A percentile compares a stretch with the other conserved stretches of the same genome.
phyloP scores from a whole-genome alignment of 805 yeast species.

The Metschnikowia bowlesiae region DNA sequence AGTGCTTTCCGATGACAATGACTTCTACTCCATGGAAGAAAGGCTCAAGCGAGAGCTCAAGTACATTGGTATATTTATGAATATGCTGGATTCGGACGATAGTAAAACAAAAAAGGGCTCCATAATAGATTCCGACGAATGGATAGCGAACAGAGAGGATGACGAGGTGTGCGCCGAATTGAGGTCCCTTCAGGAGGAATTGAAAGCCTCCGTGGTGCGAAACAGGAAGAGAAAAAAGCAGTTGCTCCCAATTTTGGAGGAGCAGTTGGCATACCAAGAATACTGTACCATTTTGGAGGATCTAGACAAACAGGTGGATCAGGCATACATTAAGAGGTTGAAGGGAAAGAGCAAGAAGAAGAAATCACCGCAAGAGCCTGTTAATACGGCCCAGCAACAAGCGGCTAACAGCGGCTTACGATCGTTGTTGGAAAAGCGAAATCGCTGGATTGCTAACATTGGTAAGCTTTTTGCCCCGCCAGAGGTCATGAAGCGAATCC shows the following conservation, averaged over 20 bases:
- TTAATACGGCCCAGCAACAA: slow-evolving; percentile 49
- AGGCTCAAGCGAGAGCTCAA: slow-evolving; percentile 81
- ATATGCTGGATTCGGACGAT: slow-evolving; percentile 35
- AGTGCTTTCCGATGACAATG: slow-evolving; percentile 49
- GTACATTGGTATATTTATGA: slow-evolving; percentile 85
- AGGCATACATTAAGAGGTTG: slow-evolving; percentile 78
- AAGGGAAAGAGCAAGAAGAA: slow-evolving; percentile 67
- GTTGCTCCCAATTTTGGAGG: slow-evolving; percentile 71
- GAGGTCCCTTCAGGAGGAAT: slow-evolving; percentile 63
- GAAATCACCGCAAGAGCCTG: slow-evolving; percentile 32
- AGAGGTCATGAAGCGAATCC: slow-evolving; percentile 72
- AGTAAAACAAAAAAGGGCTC: slow-evolving; percentile 19
- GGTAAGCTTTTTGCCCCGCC: slow-evolving; percentile 75
- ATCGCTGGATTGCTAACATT: slow-evolving; percentile 82
- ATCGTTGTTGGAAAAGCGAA: slow-evolving; percentile 78
- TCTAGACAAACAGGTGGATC: slow-evolving; percentile 94
- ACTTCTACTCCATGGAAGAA: slow-evolving; percentile 81
- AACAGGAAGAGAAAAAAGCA: slow-evolving; percentile 66
- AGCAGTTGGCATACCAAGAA: slow-evolving; percentile 93
- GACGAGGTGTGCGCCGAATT: slow-evolving; percentile 90
- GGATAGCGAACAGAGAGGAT: slow-evolving; percentile 82
- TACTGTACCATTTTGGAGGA: slow-evolving; percentile 87
- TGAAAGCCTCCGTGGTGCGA: slow-evolving; percentile 54
- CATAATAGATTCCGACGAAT: slow-evolving; percentile 55
- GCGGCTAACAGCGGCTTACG: slow-evolving; percentile 75